These are phyloP conservation scores for Calvatia gigantea DNA, from an alignment of 768 basidiomycete genomes.

Conservation along the genomic window DNA sequence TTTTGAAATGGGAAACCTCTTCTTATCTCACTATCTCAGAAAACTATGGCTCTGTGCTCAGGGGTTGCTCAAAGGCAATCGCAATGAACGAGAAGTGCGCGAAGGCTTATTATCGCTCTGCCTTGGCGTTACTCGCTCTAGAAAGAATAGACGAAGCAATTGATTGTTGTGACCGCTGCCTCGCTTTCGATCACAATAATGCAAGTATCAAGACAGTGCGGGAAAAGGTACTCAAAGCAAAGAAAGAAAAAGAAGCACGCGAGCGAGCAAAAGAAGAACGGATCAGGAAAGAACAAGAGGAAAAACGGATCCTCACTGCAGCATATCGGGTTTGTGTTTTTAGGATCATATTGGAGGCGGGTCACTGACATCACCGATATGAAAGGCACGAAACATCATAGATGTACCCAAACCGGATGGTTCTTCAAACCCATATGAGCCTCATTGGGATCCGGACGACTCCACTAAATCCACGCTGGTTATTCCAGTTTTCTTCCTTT, in stretches of 20 bases:
- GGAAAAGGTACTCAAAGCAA: conserved; percentile 41
- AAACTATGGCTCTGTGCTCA: conserved; percentile 84
- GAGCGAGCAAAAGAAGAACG: conserved; percentile 48
- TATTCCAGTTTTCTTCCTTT: conserved; percentile 89
- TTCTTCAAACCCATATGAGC: conserved; percentile 52
- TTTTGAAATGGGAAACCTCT: neutral
- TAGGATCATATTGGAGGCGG: neutral
- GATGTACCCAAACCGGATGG: conserved; percentile 48
- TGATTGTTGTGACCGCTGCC: conserved; percentile 75
- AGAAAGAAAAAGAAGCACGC: conserved; percentile 47
- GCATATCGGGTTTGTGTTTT: conserved; percentile 60
- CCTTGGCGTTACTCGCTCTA: conserved; percentile 69
- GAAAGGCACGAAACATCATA: conserved; percentile 73
- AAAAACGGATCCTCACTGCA: conserved; percentile 45
- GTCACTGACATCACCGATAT: conserved; percentile 9
- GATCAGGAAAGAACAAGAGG: conserved; percentile 46
- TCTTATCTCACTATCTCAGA: conserved; percentile 38
- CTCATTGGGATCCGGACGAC: conserved; percentile 68
- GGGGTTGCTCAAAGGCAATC: conserved; percentile 79
- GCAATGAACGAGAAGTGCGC: conserved; percentile 57
- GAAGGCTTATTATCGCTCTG: conserved; percentile 88
- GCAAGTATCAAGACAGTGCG: conserved; percentile 47
- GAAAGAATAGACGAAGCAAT: conserved; percentile 76
- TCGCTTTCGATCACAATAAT: conserved; percentile 56
- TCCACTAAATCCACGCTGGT: conserved; percentile 57